Percentiles rank a stretch among this genome's conserved stretches.
Conservation (phyloP, 495 filamentous ascomycete genomes). For the Evansstolkia leycettana region DNA sequence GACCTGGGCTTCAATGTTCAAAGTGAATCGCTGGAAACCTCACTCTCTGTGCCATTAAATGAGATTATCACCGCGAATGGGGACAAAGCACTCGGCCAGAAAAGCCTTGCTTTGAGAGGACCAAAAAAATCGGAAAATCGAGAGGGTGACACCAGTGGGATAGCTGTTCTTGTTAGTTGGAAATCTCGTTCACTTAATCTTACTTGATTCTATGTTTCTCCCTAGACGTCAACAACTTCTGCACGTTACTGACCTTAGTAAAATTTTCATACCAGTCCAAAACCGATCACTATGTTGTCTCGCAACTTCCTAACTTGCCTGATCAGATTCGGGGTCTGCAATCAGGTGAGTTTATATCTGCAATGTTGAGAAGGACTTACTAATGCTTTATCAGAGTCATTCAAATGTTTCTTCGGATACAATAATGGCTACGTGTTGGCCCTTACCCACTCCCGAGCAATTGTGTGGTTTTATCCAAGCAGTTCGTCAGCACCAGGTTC, state of each 20-base stretch:
- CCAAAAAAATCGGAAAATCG: conserved; percentile 39
- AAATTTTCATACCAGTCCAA: conserved; percentile 54
- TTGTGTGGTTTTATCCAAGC: conserved; percentile 74
- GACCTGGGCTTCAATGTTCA: conserved; percentile 10
- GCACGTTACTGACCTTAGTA: conserved; percentile 8
- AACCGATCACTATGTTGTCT: conserved; percentile 77
- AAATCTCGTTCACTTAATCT: conserved; percentile 1
- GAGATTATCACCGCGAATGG: conserved; percentile 3
- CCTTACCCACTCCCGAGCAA: conserved; percentile 65
- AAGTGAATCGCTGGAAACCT: conserved; percentile 9
- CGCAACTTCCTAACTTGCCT: conserved; percentile 70
- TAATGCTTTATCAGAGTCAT: conserved; percentile 13
- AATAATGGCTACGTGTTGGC: conserved; percentile 63
- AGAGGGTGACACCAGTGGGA: conserved; percentile 41
- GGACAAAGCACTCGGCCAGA: conserved; percentile 16
- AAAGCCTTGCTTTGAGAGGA: conserved; percentile 47
- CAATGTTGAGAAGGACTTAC: conserved; percentile 8
- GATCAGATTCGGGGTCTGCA: conserved; percentile 52
- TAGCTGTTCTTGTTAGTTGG: conserved; percentile 47
- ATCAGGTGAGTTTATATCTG: conserved; percentile 36
- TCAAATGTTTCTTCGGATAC: conserved; percentile 47
- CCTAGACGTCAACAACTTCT: conserved; percentile 1
- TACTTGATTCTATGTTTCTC: neutral
- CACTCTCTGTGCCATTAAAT: conserved; percentile 3
- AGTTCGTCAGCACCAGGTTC: conserved; percentile 40